Evolutionary conservation across 2,329 filamentous ascomycete genomes (phyloP).

Genomic region (Chaetomiaceae sp.): DNA sequence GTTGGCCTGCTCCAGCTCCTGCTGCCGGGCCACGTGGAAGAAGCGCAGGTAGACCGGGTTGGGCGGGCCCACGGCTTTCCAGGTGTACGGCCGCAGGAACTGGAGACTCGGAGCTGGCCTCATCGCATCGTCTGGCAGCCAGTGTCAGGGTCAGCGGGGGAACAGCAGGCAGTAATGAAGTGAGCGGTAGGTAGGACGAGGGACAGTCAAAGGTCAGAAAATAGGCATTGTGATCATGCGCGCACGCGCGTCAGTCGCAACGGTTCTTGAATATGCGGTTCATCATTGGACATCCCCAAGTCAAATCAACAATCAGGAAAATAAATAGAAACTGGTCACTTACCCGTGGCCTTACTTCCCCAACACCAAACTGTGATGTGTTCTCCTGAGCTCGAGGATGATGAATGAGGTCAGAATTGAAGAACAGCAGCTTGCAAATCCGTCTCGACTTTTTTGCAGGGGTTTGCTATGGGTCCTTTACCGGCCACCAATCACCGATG

Average conservation of each 20-base stretch:
- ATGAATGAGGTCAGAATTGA: too few species aligned
- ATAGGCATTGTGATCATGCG: slow-evolving; percentile 47
- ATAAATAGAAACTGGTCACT: neutral
- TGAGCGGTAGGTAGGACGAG: neutral
- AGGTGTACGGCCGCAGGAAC: slow-evolving; percentile 52
- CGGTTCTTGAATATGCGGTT: slow-evolving; percentile 49
- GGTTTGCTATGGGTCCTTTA: too few species aligned
- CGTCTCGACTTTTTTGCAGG: too few species aligned
- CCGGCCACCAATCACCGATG: slow-evolving; percentile 1
- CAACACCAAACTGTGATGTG: too few species aligned
- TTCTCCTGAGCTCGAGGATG: too few species aligned
- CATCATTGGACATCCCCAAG: slow-evolving; percentile 46
- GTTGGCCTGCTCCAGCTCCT: slow-evolving; percentile 44
- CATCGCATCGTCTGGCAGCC: slow-evolving; percentile 33
- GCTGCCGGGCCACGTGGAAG: slow-evolving; percentile 38
- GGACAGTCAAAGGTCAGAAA: slow-evolving; percentile 32
- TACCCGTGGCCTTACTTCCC: too few species aligned
- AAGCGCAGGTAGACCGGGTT: slow-evolving; percentile 42
- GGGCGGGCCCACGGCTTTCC: slow-evolving; percentile 28
- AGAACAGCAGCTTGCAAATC: too few species aligned
- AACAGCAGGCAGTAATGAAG: neutral
- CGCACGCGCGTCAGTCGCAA: slow-evolving; percentile 51
- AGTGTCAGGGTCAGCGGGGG: slow-evolving; percentile 17
- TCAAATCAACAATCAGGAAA: neutral
- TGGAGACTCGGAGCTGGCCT: slow-evolving; percentile 36